Conservation (phyloP, 2,329 filamentous ascomycete genomes). For the Ophioceras dolichostomum region DNA sequence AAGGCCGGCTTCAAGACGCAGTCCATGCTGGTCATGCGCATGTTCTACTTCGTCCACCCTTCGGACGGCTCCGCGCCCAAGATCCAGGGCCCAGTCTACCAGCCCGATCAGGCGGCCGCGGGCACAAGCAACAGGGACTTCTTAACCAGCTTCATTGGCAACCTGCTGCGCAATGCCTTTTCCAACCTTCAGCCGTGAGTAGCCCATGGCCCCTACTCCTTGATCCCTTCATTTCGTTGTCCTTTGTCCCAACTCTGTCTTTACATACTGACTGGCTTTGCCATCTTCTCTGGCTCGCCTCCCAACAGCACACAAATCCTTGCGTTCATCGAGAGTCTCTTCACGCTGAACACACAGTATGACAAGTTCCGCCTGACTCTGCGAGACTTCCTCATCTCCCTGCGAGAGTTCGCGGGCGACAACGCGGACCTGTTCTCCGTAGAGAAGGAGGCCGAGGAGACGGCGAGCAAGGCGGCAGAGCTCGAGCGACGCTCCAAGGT, state of each 20-base stretch:
- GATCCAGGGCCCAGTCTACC: slow-evolving; percentile 86
- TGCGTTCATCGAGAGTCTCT: slow-evolving; percentile 80
- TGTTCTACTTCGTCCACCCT: slow-evolving; percentile 90
- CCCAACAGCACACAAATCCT: slow-evolving; percentile 64
- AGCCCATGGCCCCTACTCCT: not conserved
- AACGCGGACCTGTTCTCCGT: slow-evolving; percentile 89
- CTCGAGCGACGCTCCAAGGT: slow-evolving; percentile 90
- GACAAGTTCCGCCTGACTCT: slow-evolving; percentile 93
- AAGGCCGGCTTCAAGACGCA: slow-evolving; percentile 99
- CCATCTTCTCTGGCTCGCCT: not conserved
- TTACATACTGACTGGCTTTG: not conserved
- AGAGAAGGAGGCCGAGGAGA: slow-evolving; percentile 86
- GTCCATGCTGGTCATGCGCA: slow-evolving; percentile 81
- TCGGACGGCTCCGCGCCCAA: slow-evolving; percentile 60
- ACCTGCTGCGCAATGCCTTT: slow-evolving; percentile 79
- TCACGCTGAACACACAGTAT: slow-evolving; percentile 77
- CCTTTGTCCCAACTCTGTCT: slow-evolving; percentile 8
- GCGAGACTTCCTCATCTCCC: slow-evolving; percentile 90
- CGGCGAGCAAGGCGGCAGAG: slow-evolving; percentile 76
- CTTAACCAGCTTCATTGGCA: slow-evolving; percentile 75
- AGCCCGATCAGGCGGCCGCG: slow-evolving; percentile 64
- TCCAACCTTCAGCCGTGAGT: slow-evolving; percentile 82
- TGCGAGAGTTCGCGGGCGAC: slow-evolving; percentile 94
- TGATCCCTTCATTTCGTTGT: not conserved
- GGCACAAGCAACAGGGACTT: slow-evolving; percentile 89